A percentile compares a stretch with the other conserved stretches of the same genome.
These are phyloP conservation scores for Pogostemon cablin DNA, from an alignment of 257 asterid species.

Conservation along the genomic window DNA sequence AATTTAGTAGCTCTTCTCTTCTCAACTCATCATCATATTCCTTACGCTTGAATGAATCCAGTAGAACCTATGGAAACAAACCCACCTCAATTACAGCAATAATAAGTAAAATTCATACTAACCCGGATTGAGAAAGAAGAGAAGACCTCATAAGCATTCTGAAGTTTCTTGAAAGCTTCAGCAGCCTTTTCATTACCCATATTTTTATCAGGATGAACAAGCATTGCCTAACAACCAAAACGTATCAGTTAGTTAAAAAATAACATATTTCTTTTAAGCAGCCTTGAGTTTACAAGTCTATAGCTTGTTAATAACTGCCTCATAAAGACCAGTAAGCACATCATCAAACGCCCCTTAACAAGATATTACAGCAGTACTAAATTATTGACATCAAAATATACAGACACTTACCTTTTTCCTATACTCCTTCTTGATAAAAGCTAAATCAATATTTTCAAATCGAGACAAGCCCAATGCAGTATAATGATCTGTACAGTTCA, in stretches of 20 bases:
- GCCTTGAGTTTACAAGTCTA: constrained; percentile 1
- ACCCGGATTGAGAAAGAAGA: not conserved
- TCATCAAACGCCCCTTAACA: constrained; percentile 4
- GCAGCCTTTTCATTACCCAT: constrained; percentile 97
- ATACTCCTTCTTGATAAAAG: constrained; percentile 79
- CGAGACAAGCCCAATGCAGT: constrained; percentile 81
- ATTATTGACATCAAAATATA: not conserved
- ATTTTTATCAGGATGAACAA: constrained; percentile 99
- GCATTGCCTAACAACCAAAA: constrained; percentile 78
- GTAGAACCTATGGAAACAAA: constrained; percentile 62
- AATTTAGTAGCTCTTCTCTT: constrained; percentile 87
- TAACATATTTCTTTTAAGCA: not conserved
- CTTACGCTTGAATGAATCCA: constrained; percentile 81
- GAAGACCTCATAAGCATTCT: constrained; percentile 93
- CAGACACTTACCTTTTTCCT: constrained; percentile 73
- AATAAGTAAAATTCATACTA: not conserved
- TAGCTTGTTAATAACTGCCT: not conserved
- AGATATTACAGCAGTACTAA: constrained; percentile 11
- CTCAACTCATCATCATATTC: constrained; percentile 89
- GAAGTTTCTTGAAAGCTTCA: constrained; percentile 98
- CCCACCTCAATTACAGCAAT: constrained; percentile 30
- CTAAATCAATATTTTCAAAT: constrained; percentile 66
- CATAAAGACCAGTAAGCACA: constrained; percentile 14
- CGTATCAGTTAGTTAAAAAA: constrained; percentile 25
- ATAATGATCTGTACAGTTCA: constrained; percentile 83